phyloP scores from a whole-genome alignment of 225 moss, liverwort and hornwort species.

The Physcomitrellopsis africana region DNA sequence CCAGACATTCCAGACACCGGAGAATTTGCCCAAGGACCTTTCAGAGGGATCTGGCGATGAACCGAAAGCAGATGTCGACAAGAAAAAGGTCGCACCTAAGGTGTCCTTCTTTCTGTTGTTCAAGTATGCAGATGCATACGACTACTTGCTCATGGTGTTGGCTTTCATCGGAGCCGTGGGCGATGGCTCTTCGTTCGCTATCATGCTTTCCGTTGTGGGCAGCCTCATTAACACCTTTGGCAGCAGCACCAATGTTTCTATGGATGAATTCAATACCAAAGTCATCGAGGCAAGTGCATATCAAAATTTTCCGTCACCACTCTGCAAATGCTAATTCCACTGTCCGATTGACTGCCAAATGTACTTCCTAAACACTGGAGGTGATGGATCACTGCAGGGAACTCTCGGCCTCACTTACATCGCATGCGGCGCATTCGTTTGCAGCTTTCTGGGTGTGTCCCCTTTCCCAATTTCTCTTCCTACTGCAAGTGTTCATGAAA shows the following conservation, averaged over 20 bases:
- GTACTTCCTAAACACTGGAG: not conserved
- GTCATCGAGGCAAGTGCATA: conserved; percentile 37
- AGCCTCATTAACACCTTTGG: conserved; percentile 50
- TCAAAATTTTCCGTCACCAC: too few relatives aligned
- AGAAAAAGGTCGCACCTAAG: conserved; percentile 27
- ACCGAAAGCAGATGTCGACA: conserved; percentile 5
- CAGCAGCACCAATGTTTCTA: conserved; percentile 2
- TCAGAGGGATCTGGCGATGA: conserved; percentile 12
- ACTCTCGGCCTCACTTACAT: conserved; percentile 46
- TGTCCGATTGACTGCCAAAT: too few relatives aligned
- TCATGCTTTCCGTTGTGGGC: conserved; percentile 39
- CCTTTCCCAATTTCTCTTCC: not conserved
- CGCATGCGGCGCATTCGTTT: conserved; percentile 38
- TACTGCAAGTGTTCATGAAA: too few relatives aligned
- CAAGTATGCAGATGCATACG: conserved; percentile 38
- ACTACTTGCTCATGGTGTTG: conserved; percentile 42
- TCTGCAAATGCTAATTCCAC: too few relatives aligned
- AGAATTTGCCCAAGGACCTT: conserved; percentile 20
- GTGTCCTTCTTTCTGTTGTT: conserved; percentile 50
- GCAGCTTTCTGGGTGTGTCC: conserved; percentile 43
- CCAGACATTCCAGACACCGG: conserved; percentile 14
- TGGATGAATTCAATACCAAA: conserved; percentile 30
- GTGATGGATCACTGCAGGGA: conserved; percentile 29
- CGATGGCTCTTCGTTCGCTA: conserved; percentile 43
- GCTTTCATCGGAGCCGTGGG: conserved; percentile 53